These are phyloP conservation scores for Pestalotiopsis sp. DNA, from an alignment of 2,329 filamentous ascomycete species.

Conservation along the genomic window DNA sequence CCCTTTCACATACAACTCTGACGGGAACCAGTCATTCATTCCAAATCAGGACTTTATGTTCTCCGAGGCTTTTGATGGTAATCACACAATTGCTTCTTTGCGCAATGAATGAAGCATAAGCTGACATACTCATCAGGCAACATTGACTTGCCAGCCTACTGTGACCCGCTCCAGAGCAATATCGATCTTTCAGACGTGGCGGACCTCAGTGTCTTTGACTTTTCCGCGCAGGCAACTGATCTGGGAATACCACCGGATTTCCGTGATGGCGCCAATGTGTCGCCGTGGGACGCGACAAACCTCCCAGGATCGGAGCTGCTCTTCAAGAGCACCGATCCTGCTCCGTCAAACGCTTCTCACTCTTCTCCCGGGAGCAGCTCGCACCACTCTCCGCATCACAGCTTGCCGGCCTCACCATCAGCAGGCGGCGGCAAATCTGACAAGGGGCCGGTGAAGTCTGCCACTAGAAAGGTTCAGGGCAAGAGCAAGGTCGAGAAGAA, in stretches of 20 bases:
- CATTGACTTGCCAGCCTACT: conserved; percentile 26
- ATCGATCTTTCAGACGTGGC: conserved; percentile 19
- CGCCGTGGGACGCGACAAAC: conserved; percentile 45
- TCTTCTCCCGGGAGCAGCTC: conserved; percentile 18
- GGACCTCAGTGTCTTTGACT: conserved; percentile 30
- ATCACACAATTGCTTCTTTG: conserved; percentile 13
- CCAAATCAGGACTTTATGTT: conserved; percentile 43
- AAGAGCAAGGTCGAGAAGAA: conserved; percentile 49
- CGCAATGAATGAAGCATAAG: neutral
- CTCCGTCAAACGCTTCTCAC: conserved; percentile 10
- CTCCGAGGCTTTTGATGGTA: conserved; percentile 35
- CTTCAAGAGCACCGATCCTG: conserved; percentile 36
- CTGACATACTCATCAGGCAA: conserved; percentile 9
- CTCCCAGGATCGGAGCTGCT: conserved; percentile 34
- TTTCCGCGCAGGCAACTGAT: conserved; percentile 31
- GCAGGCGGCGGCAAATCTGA: conserved; percentile 24
- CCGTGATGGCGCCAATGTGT: conserved; percentile 37
- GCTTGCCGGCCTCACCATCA: conserved; percentile 17
- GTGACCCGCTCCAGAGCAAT: conserved; percentile 12
- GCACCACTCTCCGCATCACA: conserved; percentile 28
- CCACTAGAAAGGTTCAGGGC: conserved; percentile 44
- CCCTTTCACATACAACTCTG: conserved; percentile 31
- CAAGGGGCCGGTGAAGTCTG: conserved; percentile 29
- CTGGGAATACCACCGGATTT: conserved; percentile 41
- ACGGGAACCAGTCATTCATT: conserved; percentile 34